Conservation (phyloP, 139 green algal species). For the Tetraselmis chui region DNA sequence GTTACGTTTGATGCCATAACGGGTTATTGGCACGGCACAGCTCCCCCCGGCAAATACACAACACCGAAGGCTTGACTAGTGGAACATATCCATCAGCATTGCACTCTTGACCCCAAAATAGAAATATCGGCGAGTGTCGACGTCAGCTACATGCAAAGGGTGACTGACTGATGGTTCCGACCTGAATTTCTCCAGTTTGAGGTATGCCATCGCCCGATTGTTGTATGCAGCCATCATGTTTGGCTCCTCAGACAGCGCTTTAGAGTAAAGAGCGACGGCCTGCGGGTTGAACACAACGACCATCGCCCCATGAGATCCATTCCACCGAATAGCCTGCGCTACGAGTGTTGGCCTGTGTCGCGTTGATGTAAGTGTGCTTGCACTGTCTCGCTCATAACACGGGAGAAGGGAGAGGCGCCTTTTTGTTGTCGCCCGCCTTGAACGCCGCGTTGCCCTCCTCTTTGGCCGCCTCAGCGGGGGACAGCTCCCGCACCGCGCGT, state of each 20-base stretch:
- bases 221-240: constrained; percentile 43
- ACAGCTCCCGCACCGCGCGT: constrained; percentile 19
- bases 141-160: constrained; percentile 37
- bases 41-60: background rate
- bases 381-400: constrained; percentile 7
- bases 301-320: too few relatives aligned
- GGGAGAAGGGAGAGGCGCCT: constrained; percentile 28
- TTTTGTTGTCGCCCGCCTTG: constrained; percentile 49
- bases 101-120: too few relatives aligned
- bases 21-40: too few relatives aligned
- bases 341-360: background rate
- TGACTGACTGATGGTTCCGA: constrained; percentile 50
- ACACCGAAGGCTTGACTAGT: background rate
- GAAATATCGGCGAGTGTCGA: too few relatives aligned
- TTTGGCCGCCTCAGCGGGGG: constrained; percentile 54
- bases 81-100: background rate
- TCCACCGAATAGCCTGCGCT: too few relatives aligned
- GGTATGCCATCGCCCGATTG: constrained; percentile 68
- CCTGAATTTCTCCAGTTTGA: constrained; percentile 49
- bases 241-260: constrained; percentile 47
- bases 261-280: constrained; percentile 13
- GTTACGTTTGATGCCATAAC: too few relatives aligned
- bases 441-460: constrained; percentile 70
- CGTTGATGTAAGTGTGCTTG: background rate
- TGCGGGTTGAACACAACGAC: background rate